Percentiles rank a stretch among this genome's conserved stretches.
Conservation (phyloP, 352 stramenopile genomes). For the Phytopythium helicoides region DNA sequence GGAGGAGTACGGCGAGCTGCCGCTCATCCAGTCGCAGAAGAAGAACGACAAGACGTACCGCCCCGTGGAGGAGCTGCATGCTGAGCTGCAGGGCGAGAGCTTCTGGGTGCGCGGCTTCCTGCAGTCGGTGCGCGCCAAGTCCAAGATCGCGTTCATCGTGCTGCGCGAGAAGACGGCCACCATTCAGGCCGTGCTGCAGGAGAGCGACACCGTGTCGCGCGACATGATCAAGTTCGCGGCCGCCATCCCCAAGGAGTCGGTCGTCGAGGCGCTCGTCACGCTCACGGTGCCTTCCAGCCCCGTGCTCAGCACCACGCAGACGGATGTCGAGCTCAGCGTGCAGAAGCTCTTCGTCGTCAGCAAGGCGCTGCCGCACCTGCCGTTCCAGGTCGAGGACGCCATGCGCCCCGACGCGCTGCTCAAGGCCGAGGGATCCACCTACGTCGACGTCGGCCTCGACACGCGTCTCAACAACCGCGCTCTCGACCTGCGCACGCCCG, state of each 20-base stretch:
- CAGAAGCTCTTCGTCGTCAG: constrained; percentile 95
- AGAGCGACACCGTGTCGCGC: constrained; percentile 88
- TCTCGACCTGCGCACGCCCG: constrained; percentile 97
- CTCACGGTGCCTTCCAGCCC: constrained; percentile 84
- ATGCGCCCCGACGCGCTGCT: constrained; percentile 83
- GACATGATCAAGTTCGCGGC: constrained; percentile 98
- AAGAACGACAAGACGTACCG: constrained; percentile 76
- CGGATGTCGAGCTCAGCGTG: constrained; percentile 94
- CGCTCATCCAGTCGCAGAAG: constrained; percentile 89
- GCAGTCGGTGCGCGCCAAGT: constrained; percentile 93
- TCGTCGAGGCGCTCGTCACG: constrained; percentile 96
- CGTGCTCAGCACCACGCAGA: constrained; percentile 94
- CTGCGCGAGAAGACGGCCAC: constrained; percentile 95
- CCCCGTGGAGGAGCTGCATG: constrained; percentile 32
- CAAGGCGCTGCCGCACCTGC: constrained; percentile 90
- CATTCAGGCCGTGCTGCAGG: constrained; percentile 91
- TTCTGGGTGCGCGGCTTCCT: constrained; percentile 96
- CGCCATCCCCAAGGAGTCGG: constrained; percentile 93
- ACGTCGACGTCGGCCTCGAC: constrained; percentile 88
- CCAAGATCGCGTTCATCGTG: constrained; percentile 96
- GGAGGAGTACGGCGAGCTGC: constrained; percentile 85
- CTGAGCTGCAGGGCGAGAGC: constrained; percentile 79
- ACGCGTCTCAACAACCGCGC: constrained; percentile 95
- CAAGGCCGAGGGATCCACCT: constrained; percentile 81
- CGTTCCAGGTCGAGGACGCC: constrained; percentile 96